Evolutionary conservation across 805 yeast species (phyloP), one percentile per base, ranked within the genome.

Genomic region (Barnettozyma botsteinii): DNA sequence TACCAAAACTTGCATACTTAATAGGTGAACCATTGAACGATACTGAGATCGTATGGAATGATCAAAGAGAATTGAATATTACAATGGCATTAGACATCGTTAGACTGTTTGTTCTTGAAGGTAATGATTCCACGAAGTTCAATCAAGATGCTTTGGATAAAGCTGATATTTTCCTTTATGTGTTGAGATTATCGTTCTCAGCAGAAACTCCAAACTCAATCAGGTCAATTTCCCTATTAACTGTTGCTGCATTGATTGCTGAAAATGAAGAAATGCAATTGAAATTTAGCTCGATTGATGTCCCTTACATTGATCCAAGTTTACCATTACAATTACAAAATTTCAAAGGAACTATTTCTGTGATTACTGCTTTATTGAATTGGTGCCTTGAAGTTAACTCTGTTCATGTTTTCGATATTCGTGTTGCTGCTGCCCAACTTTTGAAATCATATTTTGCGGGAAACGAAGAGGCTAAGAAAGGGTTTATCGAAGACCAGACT

Each of bases 291-390:
- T 79, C 78, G 40, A 79, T 91, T 12, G 98, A 93, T 59, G 96
- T 93, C 7, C 98, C 98, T 0, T 86, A 81, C 55, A 69, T 89
- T 40, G 97, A 87, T 53, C 87, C 96, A 10, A 67, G 81, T 5
- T 53, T 76, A 38, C 78, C 79, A 0, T 31, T 50, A 7, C 62
- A 56, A 28, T 31, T 51, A 13, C 53, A 48, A 35, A 43, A 49
- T 5, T 60, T 51, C 37, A 65, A 57, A 5, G 52, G 48, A 21
- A 45, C 73, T 1, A 61, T 86, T 3, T 91, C 97, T 0, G 94
- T 85, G 0, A 69, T 82, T 0, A 68, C 72, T 22, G 87, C 94
- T 0, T 65, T 93, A 36, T 54, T 91, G 23, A 81, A 84, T 47
- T 93, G 98, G 98, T 71, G 86, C 25, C 62, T 91, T 7, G 73